These are phyloP conservation scores for Danielia reshetovae DNA, from an alignment of 805 yeast genomes.

Conservation along the genomic window DNA sequence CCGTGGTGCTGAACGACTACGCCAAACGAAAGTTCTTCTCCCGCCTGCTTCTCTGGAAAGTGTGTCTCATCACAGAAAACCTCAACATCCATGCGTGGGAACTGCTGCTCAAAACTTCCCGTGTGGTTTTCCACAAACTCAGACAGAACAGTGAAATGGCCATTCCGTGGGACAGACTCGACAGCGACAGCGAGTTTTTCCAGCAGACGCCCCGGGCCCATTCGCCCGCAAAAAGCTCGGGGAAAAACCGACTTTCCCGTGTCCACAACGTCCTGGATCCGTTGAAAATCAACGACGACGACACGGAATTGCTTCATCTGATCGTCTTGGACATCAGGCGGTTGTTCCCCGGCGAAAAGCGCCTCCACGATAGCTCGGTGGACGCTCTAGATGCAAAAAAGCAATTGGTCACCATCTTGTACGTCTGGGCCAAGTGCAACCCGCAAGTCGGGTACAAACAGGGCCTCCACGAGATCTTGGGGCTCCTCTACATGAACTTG, in stretches of 20 bases:
- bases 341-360: slow-evolving; percentile 46
- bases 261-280: slow-evolving; percentile 19
- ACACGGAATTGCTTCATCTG: slow-evolving; percentile 37
- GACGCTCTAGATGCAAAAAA: slow-evolving; percentile 18
- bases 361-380: slow-evolving; percentile 20
- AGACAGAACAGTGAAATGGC: slow-evolving; percentile 24
- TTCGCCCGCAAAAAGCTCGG: neutral
- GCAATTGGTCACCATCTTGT: slow-evolving; percentile 41
- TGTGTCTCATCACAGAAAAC: slow-evolving; percentile 32
- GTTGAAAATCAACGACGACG: slow-evolving; percentile 16
- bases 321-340: slow-evolving; percentile 51
- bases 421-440: slow-evolving; percentile 47
- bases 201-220: neutral
- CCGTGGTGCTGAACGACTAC: slow-evolving; percentile 29
- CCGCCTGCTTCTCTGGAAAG: slow-evolving; percentile 37
- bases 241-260: slow-evolving; percentile 12
- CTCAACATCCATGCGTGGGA: slow-evolving; percentile 34
- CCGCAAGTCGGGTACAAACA: slow-evolving; percentile 40
- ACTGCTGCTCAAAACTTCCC: slow-evolving; percentile 21
- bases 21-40: slow-evolving; percentile 21
- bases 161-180: slow-evolving; percentile 37
- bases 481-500: slow-evolving; percentile 42
- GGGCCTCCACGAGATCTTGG: slow-evolving; percentile 53
- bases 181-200: slow-evolving; percentile 26
- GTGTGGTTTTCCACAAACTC: slow-evolving; percentile 35